phyloP scores from a whole-genome alignment of 2,329 filamentous ascomycete genomes.

The Aspergillus quadricinctus region DNA sequence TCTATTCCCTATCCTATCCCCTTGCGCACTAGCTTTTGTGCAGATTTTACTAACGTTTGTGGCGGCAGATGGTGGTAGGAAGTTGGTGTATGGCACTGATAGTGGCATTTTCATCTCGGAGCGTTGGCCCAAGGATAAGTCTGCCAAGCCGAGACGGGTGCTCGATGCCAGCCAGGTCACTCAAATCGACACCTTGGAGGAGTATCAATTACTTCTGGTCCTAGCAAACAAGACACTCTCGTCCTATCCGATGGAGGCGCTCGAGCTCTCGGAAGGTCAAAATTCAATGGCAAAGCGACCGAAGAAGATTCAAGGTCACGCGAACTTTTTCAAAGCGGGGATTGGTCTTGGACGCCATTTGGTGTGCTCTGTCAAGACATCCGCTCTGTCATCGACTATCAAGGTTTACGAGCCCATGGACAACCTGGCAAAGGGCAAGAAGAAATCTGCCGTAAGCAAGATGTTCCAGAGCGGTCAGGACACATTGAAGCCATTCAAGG shows the following conservation, averaged over 20 bases:
- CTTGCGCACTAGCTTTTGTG: neutral
- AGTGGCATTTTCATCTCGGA: slow-evolving; percentile 90
- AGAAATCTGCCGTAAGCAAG: slow-evolving; percentile 90
- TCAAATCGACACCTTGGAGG: slow-evolving; percentile 92
- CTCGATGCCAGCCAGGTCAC: slow-evolving; percentile 84
- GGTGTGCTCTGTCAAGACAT: slow-evolving; percentile 94
- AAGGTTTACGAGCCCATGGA: slow-evolving; percentile 99
- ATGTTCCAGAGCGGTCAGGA: slow-evolving; percentile 94
- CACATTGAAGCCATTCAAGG: slow-evolving; percentile 89
- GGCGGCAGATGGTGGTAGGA: slow-evolving; percentile 76
- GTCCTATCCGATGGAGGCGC: slow-evolving; percentile 80
- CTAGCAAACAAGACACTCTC: slow-evolving; percentile 89
- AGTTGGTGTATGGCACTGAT: slow-evolving; percentile 91
- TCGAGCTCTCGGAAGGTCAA: slow-evolving; percentile 73
- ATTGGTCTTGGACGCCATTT: slow-evolving; percentile 91
- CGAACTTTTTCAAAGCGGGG: slow-evolving; percentile 97
- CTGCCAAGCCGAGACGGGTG: slow-evolving; percentile 70
- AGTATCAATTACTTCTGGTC: slow-evolving; percentile 87
- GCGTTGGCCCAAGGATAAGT: slow-evolving; percentile 76
- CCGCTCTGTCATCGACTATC: slow-evolving; percentile 88
- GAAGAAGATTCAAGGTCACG: slow-evolving; percentile 94
- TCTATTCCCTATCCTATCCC: neutral
- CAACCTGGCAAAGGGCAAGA: slow-evolving; percentile 86
- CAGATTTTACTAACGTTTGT: slow-evolving; percentile 14
- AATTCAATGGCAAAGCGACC: slow-evolving; percentile 75